These are phyloP conservation scores for Paraphoma sp. DNA, from an alignment of 2,329 filamentous ascomycete species.

Conservation along the genomic window DNA sequence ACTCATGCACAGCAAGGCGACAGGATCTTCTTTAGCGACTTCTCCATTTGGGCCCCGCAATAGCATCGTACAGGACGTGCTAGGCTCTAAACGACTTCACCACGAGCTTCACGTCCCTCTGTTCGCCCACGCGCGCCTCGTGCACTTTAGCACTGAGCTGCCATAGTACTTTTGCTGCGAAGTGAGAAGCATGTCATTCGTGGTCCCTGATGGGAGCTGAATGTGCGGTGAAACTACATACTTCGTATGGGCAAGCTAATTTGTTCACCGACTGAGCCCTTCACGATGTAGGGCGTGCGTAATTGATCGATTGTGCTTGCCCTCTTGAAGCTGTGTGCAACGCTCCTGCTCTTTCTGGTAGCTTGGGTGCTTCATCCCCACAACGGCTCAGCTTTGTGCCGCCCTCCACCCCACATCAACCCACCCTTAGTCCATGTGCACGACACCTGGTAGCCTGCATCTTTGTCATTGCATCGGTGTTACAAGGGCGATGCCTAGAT, in stretches of 20 bases:
- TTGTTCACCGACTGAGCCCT: not conserved
- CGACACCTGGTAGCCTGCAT: not conserved
- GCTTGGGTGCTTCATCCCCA: not conserved
- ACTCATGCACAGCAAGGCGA: conserved; percentile 32
- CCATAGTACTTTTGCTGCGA: not conserved
- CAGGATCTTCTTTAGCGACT: conserved; percentile 8
- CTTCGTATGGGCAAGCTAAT: not conserved
- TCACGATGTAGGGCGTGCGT: not conserved
- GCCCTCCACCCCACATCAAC: not conserved
- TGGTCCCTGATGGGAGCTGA: not conserved
- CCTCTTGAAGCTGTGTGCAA: not conserved
- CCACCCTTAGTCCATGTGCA: not conserved
- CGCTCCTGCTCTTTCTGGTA: not conserved
- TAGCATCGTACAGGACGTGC: not conserved
- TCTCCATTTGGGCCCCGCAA: conserved; percentile 1
- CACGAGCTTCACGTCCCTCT: conserved; percentile 1
- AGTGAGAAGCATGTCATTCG: not conserved
- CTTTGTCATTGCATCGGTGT: not conserved
- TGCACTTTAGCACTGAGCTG: not conserved
- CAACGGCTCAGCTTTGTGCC: not conserved
- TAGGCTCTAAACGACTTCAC: not conserved
- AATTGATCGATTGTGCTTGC: not conserved
- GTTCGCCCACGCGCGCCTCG: not conserved
- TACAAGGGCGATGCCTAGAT: not conserved
- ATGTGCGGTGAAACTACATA: not conserved